Base-by-base conservation (phyloP, 306 rosid genomes). In the Quercus robur region DNA sequence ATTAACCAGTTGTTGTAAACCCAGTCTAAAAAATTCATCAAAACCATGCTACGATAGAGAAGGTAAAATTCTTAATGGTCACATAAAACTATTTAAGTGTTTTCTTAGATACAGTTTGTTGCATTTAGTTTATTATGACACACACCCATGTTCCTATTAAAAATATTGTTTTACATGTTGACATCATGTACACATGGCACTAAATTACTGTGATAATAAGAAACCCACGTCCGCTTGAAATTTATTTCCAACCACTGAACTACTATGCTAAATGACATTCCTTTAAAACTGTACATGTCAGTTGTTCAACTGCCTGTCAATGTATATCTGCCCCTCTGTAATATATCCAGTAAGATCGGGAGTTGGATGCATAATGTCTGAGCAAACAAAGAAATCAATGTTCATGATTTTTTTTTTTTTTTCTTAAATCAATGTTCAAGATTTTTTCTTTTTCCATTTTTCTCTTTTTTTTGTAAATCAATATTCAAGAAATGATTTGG, bases 291-390 rank as follows among this genome's bases (percentile, higher is more conserved):
- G 33, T 56, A 90, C 99, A 93, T 96, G 98, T 91, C 99, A 91
- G 83, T 93, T 91, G 18, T 93, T 66, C 85, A 96, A 89, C 87
- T 96, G 97, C 87, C 98, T 90, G 75, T 93, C 98, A 33, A 96
- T 87, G 85, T 93, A 93, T 49, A 95, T 92, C 88, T 95, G 99
- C 80, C 99, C 99, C 91, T 95, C 97, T 95, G 79, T 21, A 0
- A 93, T 95, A 87, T 95, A 95, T 83, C 99, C 98, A 0, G 99
- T 96, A 81, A 93, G 99, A 80, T 96, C 98, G n/a, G 98, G 98
- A 63, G 99, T 96, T 11, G 98, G 97, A 79, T 93, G 99, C 6
- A 98, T 96, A 81, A 96, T 96, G 86, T 96, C 98, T 90, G 88
- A 52, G 79, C 61, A 73, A 76, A 17, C 46, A 23, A 73, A 80